These are phyloP conservation scores for Suhomyces sp. DNA, from an alignment of 805 yeast genomes.

Conservation along the genomic window DNA sequence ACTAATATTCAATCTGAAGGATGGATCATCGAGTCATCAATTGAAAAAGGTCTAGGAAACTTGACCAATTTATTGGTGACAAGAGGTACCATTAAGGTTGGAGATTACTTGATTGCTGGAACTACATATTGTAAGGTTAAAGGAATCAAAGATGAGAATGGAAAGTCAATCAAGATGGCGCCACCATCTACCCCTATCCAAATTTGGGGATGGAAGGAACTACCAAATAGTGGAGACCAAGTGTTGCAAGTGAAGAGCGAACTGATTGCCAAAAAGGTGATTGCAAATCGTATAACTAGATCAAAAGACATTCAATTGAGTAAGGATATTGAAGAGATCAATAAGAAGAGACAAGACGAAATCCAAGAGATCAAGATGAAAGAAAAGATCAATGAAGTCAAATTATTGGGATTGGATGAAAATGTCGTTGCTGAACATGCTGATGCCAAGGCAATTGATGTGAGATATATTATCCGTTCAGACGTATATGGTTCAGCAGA, in stretches of 20 bases:
- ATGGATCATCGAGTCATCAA: slow-evolving; percentile 83
- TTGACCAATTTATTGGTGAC: slow-evolving; percentile 82
- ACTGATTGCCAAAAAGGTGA: slow-evolving; percentile 70
- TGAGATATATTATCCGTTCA: slow-evolving; percentile 73
- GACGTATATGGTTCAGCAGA: slow-evolving; percentile 96
- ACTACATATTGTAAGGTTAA: slow-evolving; percentile 81
- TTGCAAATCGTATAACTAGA: slow-evolving; percentile 59
- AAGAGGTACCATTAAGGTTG: slow-evolving; percentile 71
- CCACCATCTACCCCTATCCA: slow-evolving; percentile 90
- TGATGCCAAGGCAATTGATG: slow-evolving; percentile 25
- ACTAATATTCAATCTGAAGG: slow-evolving; percentile 68
- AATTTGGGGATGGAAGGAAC: slow-evolving; percentile 89
- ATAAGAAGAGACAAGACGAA: slow-evolving; percentile 60
- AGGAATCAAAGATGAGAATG: slow-evolving; percentile 72
- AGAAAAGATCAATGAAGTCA: slow-evolving; percentile 55
- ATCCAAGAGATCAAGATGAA: slow-evolving; percentile 52
- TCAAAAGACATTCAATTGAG: slow-evolving; percentile 55
- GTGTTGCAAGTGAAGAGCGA: slow-evolving; percentile 77
- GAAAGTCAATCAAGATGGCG: slow-evolving; percentile 61
- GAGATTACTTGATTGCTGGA: slow-evolving; percentile 81
- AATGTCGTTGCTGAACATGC: slow-evolving; percentile 43
- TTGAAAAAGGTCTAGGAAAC: slow-evolving; percentile 78
- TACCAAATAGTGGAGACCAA: slow-evolving; percentile 89
- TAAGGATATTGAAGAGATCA: slow-evolving; percentile 66
- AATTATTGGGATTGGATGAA: slow-evolving; percentile 57